Evolutionary conservation across 495 filamentous ascomycete genomes (phyloP).

Genomic region (Penicillium lividum): DNA sequence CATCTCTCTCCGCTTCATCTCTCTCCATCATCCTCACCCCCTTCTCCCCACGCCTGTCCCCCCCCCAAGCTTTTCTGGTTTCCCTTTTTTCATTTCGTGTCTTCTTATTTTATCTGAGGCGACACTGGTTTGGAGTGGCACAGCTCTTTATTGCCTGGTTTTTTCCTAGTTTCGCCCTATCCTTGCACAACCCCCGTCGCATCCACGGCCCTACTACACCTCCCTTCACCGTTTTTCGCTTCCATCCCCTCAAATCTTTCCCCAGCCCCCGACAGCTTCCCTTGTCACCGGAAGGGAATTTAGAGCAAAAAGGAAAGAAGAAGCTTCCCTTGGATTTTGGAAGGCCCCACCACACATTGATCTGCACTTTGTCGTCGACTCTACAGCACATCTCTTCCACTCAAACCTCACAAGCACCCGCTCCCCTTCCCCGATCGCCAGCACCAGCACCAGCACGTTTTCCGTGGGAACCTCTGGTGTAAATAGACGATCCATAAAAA

Average conservation of each 20-base stretch:
- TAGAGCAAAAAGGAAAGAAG: neutral
- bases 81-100: neutral
- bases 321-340: constrained; percentile 1
- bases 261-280: constrained; percentile 4
- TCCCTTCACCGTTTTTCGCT: constrained; percentile 15
- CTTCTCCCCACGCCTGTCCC: constrained; percentile 10
- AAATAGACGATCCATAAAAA: constrained; percentile 72
- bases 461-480: constrained; percentile 85
- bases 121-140: constrained; percentile 15
- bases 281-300: constrained; percentile 18
- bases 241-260: constrained; percentile 12
- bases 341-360: constrained; percentile 20
- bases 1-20: constrained; percentile 12
- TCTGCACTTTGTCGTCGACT: constrained; percentile 34
- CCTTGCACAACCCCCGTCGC: constrained; percentile 22
- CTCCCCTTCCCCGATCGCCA: constrained; percentile 48
- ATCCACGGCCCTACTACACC: constrained; percentile 21
- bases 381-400: constrained; percentile 35
- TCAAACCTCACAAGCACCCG: constrained; percentile 41
- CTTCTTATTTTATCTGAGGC: neutral
- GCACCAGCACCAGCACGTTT: constrained; percentile 88
- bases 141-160: constrained; percentile 22
- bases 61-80: constrained; percentile 6
- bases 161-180: constrained; percentile 24
- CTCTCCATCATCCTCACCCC: constrained; percentile 3